Evolutionary conservation across 371 early-diverging fungal genomes (phyloP), one percentile per base, ranked within the genome.

Genomic region (Lichtheimia hyalospora): DNA sequence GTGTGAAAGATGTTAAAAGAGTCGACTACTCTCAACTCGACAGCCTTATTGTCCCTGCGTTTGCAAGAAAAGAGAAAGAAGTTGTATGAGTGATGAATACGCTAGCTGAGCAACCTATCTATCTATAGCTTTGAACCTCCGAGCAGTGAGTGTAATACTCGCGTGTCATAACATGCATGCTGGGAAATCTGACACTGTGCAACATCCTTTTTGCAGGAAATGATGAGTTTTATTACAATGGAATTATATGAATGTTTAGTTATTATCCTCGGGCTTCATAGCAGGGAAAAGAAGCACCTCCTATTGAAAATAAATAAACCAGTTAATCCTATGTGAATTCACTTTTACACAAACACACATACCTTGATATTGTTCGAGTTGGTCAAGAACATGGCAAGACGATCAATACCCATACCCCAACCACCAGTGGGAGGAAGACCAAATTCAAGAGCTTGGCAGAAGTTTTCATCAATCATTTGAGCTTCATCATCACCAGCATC

Each of bases 401-500:
- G 93, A 81, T 99, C 99, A 60, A 99, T 90, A 67, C 99, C 99
- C 85, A 99, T 86, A 67, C 99, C 99, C 93, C 94, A 96, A 61
- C 97, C 97, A 73, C 91, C 93, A 20, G 99, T 99, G 46, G 99
- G 99, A 41, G 99, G 99, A 64, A 99, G 84, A 56, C 99, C 99
- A 73, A 95, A 99, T 84, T 99, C 99, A 42, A 99, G 86, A 16
- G 98, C 89, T 61, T 90, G 91, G 83, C 97, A 96, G 81, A 99
- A 99, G 75, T 87, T 93, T 81, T 99, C 99, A 72, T 99, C 99
- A 58, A 98, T 89, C 68, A 95, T 71, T 86, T 99, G 99, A 16
- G 99, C 99, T 80, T 99, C 99, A 65, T 98, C 99, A 72, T 99
- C 99, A 68, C 99, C 99, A 63, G 96, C 97, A 61, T 84, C 96